phyloP scores from a whole-genome alignment of 2,329 filamentous ascomycete species.

The Septoria linicola region DNA sequence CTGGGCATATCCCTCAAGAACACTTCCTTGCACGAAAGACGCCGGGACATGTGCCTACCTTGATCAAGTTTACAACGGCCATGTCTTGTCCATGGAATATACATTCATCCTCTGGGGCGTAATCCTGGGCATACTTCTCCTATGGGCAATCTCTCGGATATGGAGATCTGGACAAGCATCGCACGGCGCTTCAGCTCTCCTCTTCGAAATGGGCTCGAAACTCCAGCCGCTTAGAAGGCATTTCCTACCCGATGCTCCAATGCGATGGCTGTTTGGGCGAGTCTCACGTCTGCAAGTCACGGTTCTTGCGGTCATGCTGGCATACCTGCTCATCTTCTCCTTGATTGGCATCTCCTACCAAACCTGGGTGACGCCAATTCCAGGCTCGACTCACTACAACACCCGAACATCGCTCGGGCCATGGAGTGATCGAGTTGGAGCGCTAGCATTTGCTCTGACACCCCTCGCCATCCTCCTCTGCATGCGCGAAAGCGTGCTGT shows the following conservation, averaged over 20 bases:
- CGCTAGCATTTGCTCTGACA: constrained; percentile 71
- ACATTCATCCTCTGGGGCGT: constrained; percentile 58
- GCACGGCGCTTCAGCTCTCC: constrained; percentile 20
- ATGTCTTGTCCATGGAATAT: constrained; percentile 57
- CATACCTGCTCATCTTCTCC: constrained; percentile 63
- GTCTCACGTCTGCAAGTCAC: constrained; percentile 67
- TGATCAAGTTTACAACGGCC: constrained; percentile 55
- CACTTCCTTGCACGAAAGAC: constrained; percentile 59
- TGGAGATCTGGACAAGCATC: constrained; percentile 25
- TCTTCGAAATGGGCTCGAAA: constrained; percentile 23
- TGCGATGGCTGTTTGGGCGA: constrained; percentile 60
- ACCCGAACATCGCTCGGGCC: constrained; percentile 65
- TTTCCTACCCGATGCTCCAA: constrained; percentile 61
- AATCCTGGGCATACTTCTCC: constrained; percentile 49
- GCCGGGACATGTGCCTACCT: constrained; percentile 59
- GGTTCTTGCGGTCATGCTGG: constrained; percentile 57
- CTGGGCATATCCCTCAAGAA: constrained; percentile 58
- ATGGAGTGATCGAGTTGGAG: constrained; percentile 67
- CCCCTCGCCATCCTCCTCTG: constrained; percentile 67
- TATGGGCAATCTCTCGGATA: constrained; percentile 43
- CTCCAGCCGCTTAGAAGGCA: constrained; percentile 8
- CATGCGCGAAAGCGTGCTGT: constrained; percentile 69
- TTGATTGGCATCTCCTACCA: constrained; percentile 67
- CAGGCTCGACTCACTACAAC: constrained; percentile 57
- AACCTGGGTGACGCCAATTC: constrained; percentile 69